Conservation (phyloP, 1,139 yeast genomes). For the Saccharomyces hybrid region DNA sequence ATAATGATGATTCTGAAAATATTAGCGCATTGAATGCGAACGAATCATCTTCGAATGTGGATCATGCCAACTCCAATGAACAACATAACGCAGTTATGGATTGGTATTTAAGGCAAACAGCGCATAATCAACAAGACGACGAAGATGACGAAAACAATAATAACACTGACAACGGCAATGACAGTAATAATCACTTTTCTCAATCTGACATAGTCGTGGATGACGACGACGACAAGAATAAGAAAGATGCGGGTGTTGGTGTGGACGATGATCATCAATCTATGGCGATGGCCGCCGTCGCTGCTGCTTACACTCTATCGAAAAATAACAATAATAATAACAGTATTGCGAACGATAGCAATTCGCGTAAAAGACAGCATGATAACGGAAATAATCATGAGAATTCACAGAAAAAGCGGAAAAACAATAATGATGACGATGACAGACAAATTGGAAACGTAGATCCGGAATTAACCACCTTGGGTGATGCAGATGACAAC, state of each 20-base stretch:
- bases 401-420: not conserved
- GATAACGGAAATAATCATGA: not conserved
- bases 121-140: conserved; percentile 11
- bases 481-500: not conserved
- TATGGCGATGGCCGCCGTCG: not conserved
- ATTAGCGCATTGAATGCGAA: not conserved
- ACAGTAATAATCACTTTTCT: not conserved
- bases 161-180: conserved; percentile 2
- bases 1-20: conserved; percentile 5
- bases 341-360: not conserved
- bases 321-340: not conserved
- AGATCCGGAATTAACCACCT: not conserved
- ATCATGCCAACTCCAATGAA: conserved; percentile 32
- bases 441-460: not conserved
- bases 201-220: conserved; percentile 1
- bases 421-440: not conserved
- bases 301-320: not conserved
- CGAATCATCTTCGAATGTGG: conserved; percentile 5
- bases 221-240: conserved; percentile 1
- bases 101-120: conserved; percentile 29
- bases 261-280: conserved; percentile 7
- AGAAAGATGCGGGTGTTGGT: not conserved
- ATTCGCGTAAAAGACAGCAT: not conserved
- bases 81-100: conserved; percentile 25
- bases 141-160: conserved; percentile 16